Base-by-base conservation (phyloP, 345 rosid genomes). In the Firmiana major region DNA sequence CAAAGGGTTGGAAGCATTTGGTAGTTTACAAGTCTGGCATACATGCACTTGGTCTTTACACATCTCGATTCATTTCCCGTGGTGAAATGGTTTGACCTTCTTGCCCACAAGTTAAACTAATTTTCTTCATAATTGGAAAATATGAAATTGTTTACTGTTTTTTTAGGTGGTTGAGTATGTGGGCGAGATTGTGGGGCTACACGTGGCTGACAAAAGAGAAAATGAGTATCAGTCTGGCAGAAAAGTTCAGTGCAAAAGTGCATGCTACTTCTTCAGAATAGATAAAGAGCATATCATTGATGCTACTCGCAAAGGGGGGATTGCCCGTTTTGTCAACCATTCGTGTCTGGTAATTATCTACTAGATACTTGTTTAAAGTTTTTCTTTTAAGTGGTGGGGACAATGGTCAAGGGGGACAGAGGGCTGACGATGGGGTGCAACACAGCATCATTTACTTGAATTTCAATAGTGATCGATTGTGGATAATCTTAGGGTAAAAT, bases 1-100 rank as follows among this genome's bases (percentile, higher is more conserved):
- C 80, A 9, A 82, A 82, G 79, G 86, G 85, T 53, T 87, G 90
- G 89, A 86, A 83, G 75, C 84, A 81, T 82, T 80, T 88, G 77
- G 89, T 88, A 16, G 90, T 88, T 79, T 88, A 88, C 75, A 87
- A 88, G 84, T 88, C 91, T 62, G 86, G 90, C 69, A 88, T 88
- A 57, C 91, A 88, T 19, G 91, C 86, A 58, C 90, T 88, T 65
- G 91, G 91, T 63, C 90, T 86, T 70, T 86, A 88, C 85, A 84
- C 90, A 21, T 84, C 87, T 65, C 85, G 81, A 48, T 86, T 88
- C 84, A 86, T 86, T 76, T 81, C 77, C 55, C 87, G 84, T 63
- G 86, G 87, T 55, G 87, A 85, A 87, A 87, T 86, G 91, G 91
- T 87, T 79, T 71, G 86, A 66, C 59, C 73, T 78, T 59, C 57